Evolutionary conservation across 371 early-diverging fungal species (phyloP), one percentile per base, ranked within the genome.

Genomic region (Actinomortierella wolfii): DNA sequence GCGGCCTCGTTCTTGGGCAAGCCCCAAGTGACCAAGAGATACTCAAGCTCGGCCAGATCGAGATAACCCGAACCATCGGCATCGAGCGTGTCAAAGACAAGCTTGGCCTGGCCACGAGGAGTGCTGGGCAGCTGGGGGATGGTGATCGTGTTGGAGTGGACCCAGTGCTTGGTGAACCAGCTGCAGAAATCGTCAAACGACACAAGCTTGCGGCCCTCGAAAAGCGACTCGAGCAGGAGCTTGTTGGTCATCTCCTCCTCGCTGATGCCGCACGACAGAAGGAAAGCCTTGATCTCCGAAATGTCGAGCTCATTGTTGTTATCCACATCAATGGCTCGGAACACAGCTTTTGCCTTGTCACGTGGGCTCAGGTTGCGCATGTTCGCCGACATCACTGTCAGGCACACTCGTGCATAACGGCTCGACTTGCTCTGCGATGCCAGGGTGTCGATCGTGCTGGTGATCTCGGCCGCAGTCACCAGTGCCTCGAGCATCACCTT

Each of bases 91-190:
- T 71, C 73, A 56, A 71, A 71, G 0, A 71, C 63, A 21, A 71
- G 28, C 51, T 71, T 71, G 43, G 73, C 73, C 51, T 71, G 73
- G n/a, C 73, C 63, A 6, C 73, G 50, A 1, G 73, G 73, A 2
- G 73, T 71, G 24, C 51, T 62, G 26, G 73, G 73, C 66, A 71
- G 17, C 13, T 47, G 48, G 20, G 66, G 73, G 59, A 71, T 54
- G 18, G 62, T 29, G 48, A 61, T 42, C 1, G 66, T 17, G 42
- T 62, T 66, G 44, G 61, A 49, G n/a, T 71, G 73, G 50, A 71
- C 58, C 73, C 73, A 71, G 56, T 62, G 61, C 56, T 71, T 65
- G 18, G 73, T 71, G 56, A 71, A 71, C 73, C 73, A 71, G 14
- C 59, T 42, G 40, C 62, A 61, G 39, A 71, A 71, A 5, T 59